These are phyloP conservation scores for Aquilaria sinensis DNA, from an alignment of 345 rosid species.

Conservation along the genomic window DNA sequence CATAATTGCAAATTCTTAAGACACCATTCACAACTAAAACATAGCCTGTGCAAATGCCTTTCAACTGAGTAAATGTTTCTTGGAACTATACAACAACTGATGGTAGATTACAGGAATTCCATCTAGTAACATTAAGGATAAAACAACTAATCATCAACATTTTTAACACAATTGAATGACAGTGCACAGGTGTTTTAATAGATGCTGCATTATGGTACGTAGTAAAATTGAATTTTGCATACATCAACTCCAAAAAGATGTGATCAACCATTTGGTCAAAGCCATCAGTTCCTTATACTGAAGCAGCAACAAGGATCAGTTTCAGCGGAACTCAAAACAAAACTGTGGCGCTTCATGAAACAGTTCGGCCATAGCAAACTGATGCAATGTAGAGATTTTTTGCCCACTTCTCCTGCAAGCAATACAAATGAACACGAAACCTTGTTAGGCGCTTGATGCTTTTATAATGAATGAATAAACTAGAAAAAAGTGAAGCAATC, in stretches of 20 bases:
- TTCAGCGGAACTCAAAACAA: constrained; percentile 23
- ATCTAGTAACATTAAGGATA: constrained; percentile 8
- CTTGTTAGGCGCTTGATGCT: not conserved
- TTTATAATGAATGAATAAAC: not conserved
- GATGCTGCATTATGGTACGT: constrained; percentile 32
- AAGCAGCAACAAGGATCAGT: constrained; percentile 16
- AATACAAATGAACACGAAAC: not conserved
- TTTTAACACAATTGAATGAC: constrained; percentile 33
- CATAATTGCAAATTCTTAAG: constrained; percentile 11
- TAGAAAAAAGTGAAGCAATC: constrained; percentile 4
- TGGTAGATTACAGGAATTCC: constrained; percentile 16
- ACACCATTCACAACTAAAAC: constrained; percentile 9
- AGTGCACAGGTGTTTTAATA: constrained; percentile 28
- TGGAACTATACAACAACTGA: constrained; percentile 26
- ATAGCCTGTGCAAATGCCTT: constrained; percentile 31
- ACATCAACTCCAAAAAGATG: constrained; percentile 31
- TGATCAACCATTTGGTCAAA: constrained; percentile 29
- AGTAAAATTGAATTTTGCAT: constrained; percentile 32
- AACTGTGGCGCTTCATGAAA: constrained; percentile 57
- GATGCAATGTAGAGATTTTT: constrained; percentile 93
- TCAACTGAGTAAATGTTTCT: constrained; percentile 27
- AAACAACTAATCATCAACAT: constrained; percentile 22
- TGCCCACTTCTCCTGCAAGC: constrained; percentile 87
- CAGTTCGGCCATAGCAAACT: constrained; percentile 95
- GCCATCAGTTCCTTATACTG: constrained; percentile 21